phyloP scores from a whole-genome alignment of 2,329 filamentous ascomycete genomes.

The Colletotrichum scovillei region DNA sequence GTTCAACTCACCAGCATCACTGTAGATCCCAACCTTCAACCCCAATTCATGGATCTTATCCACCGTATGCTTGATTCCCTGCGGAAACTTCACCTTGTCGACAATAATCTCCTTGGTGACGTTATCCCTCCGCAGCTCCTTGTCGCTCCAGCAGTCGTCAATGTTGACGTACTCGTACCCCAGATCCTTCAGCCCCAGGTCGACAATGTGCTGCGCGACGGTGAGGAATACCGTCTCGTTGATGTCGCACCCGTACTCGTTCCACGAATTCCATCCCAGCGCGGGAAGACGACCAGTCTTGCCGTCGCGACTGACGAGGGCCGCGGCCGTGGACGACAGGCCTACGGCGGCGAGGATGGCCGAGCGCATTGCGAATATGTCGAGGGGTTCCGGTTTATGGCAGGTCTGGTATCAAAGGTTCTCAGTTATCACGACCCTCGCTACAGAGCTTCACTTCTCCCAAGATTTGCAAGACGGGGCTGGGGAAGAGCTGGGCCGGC shows the following conservation, averaged over 20 bases:
- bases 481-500: not conserved
- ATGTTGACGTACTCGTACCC: slow-evolving; percentile 71
- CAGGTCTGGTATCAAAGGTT: not conserved
- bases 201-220: slow-evolving; percentile 58
- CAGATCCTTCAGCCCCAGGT: slow-evolving; percentile 60
- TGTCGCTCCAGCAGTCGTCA: slow-evolving; percentile 71
- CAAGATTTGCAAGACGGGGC: not conserved
- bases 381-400: not conserved
- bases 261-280: slow-evolving; percentile 65
- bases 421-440: not conserved
- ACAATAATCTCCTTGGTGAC: slow-evolving; percentile 56
- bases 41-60: slow-evolving; percentile 65
- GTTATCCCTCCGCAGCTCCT: slow-evolving; percentile 51
- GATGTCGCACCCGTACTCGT: slow-evolving; percentile 63
- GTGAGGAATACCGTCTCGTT: slow-evolving; percentile 60
- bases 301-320: slow-evolving; percentile 34
- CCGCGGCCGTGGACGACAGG: slow-evolving; percentile 13
- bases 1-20: slow-evolving; percentile 57
- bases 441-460: not conserved
- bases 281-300: slow-evolving; percentile 47
- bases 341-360: slow-evolving; percentile 1
- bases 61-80: slow-evolving; percentile 66
- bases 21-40: slow-evolving; percentile 73
- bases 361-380: slow-evolving; percentile 11
- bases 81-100: slow-evolving; percentile 64